Percentiles rank a stretch among this genome's conserved stretches.
Evolutionary conservation across 768 basidiomycete genomes (phyloP).

Genomic region (Tephrocybe sp.): DNA sequence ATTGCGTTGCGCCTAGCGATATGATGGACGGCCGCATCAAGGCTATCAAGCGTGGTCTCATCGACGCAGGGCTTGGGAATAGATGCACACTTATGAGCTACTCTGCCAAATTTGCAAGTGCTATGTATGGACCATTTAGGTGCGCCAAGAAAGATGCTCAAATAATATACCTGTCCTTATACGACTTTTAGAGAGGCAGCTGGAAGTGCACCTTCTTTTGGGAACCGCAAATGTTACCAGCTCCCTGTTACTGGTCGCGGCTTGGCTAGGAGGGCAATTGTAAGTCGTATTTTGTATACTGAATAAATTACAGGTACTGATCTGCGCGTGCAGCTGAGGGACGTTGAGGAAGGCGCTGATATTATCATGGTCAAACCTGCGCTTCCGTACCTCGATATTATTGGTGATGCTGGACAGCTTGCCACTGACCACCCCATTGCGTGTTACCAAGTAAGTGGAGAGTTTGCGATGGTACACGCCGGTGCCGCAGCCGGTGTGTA

Average conservation of each 20-base stretch:
- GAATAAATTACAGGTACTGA: neutral
- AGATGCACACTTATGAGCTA: constrained; percentile 94
- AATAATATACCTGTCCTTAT: neutral
- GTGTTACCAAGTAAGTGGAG: constrained; percentile 96
- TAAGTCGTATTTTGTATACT: constrained; percentile 36
- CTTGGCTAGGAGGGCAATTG: constrained; percentile 89
- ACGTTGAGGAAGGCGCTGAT: constrained; percentile 89
- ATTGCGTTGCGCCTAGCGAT: constrained; percentile 97
- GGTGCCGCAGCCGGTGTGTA: constrained; percentile 95
- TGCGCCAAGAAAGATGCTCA: constrained; percentile 25
- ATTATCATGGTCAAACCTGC: constrained; percentile 99
- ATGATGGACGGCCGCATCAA: constrained; percentile 99
- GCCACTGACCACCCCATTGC: constrained; percentile 90
- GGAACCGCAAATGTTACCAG: constrained; percentile 97
- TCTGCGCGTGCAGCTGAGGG: constrained; percentile 62
- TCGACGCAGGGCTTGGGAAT: constrained; percentile 83
- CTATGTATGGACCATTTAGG: constrained; percentile 96
- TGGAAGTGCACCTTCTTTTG: constrained; percentile 91
- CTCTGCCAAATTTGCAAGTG: constrained; percentile 95
- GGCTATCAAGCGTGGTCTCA: constrained; percentile 83
- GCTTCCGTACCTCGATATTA: constrained; percentile 94
- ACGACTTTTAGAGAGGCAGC: constrained; percentile 83
- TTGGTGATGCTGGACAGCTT: constrained; percentile 80
- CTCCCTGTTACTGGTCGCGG: constrained; percentile 87
- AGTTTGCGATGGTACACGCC: constrained; percentile 96